phyloP scores from a whole-genome alignment of 768 basidiomycete species.

The Termitomyces sp. region DNA sequence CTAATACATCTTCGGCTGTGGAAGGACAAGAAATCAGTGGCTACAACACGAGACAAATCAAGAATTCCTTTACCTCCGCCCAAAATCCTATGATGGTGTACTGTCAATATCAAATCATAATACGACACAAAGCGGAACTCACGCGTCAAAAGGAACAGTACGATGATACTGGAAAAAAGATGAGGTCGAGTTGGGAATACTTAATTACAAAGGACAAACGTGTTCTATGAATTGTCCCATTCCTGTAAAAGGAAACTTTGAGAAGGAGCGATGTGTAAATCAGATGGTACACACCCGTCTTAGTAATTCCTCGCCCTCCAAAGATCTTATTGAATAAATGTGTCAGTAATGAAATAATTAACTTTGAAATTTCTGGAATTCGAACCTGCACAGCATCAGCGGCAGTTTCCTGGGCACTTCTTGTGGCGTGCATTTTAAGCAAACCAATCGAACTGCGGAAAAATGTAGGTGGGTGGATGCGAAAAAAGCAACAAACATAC shows the following conservation, averaged over 20 bases:
- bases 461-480: not conserved
- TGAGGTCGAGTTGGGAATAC: conserved; percentile 7
- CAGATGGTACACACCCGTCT: conserved; percentile 44
- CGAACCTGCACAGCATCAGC: conserved; percentile 62
- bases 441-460: conserved; percentile 54
- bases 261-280: not conserved
- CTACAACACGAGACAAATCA: not conserved
- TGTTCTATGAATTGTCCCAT: conserved; percentile 72
- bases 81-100: conserved; percentile 35
- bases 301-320: conserved; percentile 83
- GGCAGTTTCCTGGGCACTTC: conserved; percentile 58
- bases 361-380: not conserved
- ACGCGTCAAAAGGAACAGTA: conserved; percentile 61
- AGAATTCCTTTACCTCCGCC: conserved; percentile 47
- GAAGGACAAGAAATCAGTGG: conserved; percentile 3
- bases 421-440: conserved; percentile 64
- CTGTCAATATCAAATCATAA: not conserved
- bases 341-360: not conserved
- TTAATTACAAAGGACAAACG: conserved; percentile 21
- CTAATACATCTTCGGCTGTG: conserved; percentile 70
- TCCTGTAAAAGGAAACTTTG: conserved; percentile 20
- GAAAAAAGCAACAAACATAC: conserved; percentile 24
- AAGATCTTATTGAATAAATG: conserved; percentile 45
- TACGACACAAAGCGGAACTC: conserved; percentile 14
- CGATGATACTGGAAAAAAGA: conserved; percentile 49